A percentile compares a stretch with the other conserved stretches of the same genome.
Conservation (phyloP, 345 rosid genomes). For the Laguncularia racemosa region DNA sequence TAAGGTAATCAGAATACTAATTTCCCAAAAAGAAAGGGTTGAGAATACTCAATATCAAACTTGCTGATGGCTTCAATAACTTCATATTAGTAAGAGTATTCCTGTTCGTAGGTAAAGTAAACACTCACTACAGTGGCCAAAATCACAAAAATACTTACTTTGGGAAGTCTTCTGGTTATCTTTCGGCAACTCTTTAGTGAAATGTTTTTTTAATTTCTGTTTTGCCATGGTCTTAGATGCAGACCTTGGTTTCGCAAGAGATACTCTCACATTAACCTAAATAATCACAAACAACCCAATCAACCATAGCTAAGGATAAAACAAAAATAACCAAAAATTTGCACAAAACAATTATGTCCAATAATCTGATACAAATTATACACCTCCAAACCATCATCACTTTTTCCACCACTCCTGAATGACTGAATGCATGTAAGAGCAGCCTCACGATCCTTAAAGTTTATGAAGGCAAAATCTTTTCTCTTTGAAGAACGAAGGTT, state of each 20-base stretch:
- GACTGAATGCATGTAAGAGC: constrained; percentile 23
- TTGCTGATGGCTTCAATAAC: neutral
- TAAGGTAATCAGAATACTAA: no score
- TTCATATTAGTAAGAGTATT: neutral
- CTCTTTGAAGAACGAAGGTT: constrained; percentile 25
- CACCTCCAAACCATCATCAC: constrained; percentile 17
- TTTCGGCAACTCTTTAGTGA: constrained; percentile 7
- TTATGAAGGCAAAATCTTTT: constrained; percentile 27
- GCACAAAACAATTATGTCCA: neutral
- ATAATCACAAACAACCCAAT: neutral
- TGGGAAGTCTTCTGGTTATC: neutral
- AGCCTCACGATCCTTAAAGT: constrained; percentile 18
- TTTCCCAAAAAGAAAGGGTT: no score
- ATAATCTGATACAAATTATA: neutral
- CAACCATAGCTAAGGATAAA: neutral
- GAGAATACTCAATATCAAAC: neutral
- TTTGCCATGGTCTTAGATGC: constrained; percentile 13
- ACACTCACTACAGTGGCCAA: neutral
- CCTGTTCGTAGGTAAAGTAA: neutral
- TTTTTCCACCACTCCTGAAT: constrained; percentile 6
- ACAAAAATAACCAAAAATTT: no score
- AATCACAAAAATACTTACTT: constrained; percentile 10
- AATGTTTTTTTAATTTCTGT: constrained; percentile 5
- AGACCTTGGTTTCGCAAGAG: constrained; percentile 21
- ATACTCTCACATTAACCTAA: constrained; percentile 25